phyloP scores from a whole-genome alignment of 1,284 basidiomycete species.

The Pterulicium gracile region DNA sequence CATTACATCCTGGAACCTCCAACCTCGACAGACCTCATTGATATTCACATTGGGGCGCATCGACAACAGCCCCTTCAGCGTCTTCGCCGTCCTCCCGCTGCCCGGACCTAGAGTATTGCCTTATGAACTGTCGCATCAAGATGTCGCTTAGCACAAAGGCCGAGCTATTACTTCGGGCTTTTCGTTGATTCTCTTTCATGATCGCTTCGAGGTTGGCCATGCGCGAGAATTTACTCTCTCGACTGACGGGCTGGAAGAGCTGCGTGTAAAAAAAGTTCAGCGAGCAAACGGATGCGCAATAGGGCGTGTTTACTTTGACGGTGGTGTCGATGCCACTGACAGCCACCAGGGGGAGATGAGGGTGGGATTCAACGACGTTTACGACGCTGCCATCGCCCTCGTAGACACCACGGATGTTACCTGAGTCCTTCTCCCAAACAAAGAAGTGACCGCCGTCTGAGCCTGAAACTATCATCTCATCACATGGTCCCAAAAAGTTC shows the following conservation, averaged over 20 bases:
- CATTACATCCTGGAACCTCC: not conserved
- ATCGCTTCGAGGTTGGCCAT: constrained; percentile 41
- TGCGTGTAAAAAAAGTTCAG: constrained; percentile 16
- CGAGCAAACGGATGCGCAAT: constrained; percentile 4
- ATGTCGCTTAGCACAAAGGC: constrained; percentile 21
- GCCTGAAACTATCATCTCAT: constrained; percentile 78
- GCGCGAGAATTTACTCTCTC: constrained; percentile 39
- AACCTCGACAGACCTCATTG: constrained; percentile 15
- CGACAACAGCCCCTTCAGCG: constrained; percentile 5
- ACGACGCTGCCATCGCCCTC: constrained; percentile 79
- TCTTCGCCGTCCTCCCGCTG: constrained; percentile 10
- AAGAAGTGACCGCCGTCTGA: constrained; percentile 86
- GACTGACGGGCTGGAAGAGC: constrained; percentile 60
- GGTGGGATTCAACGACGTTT: constrained; percentile 84
- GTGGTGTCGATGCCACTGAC: constrained; percentile 86
- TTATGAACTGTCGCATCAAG: constrained; percentile 20
- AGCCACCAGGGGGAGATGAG: constrained; percentile 69
- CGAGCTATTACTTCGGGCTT: constrained; percentile 14
- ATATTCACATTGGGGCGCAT: constrained; percentile 16
- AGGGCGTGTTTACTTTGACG: constrained; percentile 50
- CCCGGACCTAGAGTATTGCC: constrained; percentile 12
- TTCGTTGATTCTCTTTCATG: constrained; percentile 36
- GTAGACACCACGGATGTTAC: constrained; percentile 62
- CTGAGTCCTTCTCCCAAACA: constrained; percentile 71
- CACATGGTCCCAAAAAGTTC: constrained; percentile 72